These are phyloP conservation scores for Herpotrichia juniperi DNA, from an alignment of 2,329 filamentous ascomycete species.

Conservation along the genomic window DNA sequence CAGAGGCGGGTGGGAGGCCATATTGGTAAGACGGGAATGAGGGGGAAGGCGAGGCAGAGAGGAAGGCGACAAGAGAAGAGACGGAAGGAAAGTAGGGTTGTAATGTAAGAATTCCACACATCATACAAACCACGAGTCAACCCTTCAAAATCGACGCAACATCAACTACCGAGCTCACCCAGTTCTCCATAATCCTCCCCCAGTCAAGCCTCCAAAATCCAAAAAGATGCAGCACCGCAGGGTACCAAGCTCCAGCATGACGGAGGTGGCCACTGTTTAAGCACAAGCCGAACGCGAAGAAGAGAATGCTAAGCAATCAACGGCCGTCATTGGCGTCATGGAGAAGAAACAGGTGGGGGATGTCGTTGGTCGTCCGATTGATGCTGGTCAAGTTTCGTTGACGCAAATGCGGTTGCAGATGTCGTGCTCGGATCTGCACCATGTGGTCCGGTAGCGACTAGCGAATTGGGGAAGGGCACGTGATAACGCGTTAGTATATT, in stretches of 20 bases:
- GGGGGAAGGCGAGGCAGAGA: neutral
- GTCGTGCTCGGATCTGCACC: too few relatives aligned
- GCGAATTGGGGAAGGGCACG: too few relatives aligned
- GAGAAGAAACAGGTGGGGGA: too few relatives aligned
- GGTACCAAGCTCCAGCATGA: constrained; percentile 4
- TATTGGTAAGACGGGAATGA: neutral
- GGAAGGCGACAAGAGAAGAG: neutral
- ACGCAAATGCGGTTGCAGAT: too few relatives aligned
- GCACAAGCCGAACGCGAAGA: neutral
- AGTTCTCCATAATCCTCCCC: neutral
- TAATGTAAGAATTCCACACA: neutral
- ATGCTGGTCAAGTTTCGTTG: too few relatives aligned
- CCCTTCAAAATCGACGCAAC: neutral
- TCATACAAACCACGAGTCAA: neutral
- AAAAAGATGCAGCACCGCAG: neutral
- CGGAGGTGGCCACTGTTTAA: neutral
- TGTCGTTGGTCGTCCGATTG: too few relatives aligned
- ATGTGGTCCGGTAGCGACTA: too few relatives aligned
- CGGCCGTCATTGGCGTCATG: too few relatives aligned
- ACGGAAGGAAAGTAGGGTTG: neutral
- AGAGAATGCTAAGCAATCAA: too few relatives aligned
- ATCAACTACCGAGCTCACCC: neutral
- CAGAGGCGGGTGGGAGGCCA: constrained; percentile 12
- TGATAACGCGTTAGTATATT: too few relatives aligned
- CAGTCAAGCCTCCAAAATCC: neutral